Conservation (phyloP, 2,329 filamentous ascomycete species). For the Furcasterigmium furcatum region DNA sequence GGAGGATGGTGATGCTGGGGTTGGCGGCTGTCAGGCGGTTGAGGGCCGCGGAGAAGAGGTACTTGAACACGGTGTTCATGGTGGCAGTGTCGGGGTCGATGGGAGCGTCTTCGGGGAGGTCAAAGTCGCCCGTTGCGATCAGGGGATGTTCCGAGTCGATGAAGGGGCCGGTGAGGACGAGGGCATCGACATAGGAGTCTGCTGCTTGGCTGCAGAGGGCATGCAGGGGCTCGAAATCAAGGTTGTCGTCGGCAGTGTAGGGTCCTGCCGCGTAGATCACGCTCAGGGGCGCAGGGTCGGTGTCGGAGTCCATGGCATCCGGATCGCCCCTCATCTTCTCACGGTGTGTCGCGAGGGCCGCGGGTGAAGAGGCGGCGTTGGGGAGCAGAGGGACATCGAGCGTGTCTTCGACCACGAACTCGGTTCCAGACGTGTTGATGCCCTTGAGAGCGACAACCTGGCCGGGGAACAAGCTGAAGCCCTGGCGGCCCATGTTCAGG, state of each 20-base stretch:
- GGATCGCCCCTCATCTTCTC: conserved; percentile 64
- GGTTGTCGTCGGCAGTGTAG: conserved; percentile 88
- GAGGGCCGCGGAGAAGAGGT: conserved; percentile 72
- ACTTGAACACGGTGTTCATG: conserved; percentile 78
- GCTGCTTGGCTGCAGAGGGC: conserved; percentile 76
- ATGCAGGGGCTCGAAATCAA: conserved; percentile 84
- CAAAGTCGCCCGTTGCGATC: conserved; percentile 75
- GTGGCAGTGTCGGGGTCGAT: conserved; percentile 76
- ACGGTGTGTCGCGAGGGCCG: conserved; percentile 64
- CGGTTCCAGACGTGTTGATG: conserved; percentile 80
- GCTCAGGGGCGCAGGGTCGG: conserved; percentile 64
- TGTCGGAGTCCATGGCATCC: conserved; percentile 56
- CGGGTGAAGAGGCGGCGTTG: conserved; percentile 66
- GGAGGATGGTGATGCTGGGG: conserved; percentile 75
- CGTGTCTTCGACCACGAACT: conserved; percentile 77
- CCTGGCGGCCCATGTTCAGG: conserved; percentile 65
- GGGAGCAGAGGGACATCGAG: conserved; percentile 72
- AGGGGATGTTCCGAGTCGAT: conserved; percentile 89
- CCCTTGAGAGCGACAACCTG: conserved; percentile 88
- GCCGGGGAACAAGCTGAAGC: conserved; percentile 87
- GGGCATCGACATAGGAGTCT: conserved; percentile 69
- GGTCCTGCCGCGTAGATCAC: conserved; percentile 80
- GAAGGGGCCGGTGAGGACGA: conserved; percentile 84
- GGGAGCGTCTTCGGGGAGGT: conserved; percentile 64
- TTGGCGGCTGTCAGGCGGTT: conserved; percentile 67